Evolutionary conservation across 176 grass and related monocot genomes (phyloP).

Genomic region (Puya raimondii): DNA sequence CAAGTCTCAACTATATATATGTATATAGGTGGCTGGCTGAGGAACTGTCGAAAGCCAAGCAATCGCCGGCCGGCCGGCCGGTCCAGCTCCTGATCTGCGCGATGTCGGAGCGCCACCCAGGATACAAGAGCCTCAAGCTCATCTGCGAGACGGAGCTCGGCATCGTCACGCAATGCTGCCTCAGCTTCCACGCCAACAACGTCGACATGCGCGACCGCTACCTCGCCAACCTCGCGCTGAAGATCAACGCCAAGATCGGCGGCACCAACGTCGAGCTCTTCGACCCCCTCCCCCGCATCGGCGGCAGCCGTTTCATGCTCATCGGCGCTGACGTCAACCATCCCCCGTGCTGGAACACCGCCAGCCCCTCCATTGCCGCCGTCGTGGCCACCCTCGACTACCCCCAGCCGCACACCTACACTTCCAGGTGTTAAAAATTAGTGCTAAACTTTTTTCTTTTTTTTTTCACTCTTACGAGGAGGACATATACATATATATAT

Average conservation of each 20-base stretch:
- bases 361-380: constrained; percentile 45
- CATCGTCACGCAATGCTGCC: constrained; percentile 43
- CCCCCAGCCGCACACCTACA: constrained; percentile 6
- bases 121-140: constrained; percentile 51
- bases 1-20: too few species aligned
- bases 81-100: constrained; percentile 47
- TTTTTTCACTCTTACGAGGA: constrained; percentile 26
- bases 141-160: constrained; percentile 48
- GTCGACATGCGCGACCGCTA: constrained; percentile 5
- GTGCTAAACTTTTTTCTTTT: too few species aligned
- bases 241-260: constrained; percentile 58
- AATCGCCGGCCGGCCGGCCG: constrained; percentile 3
- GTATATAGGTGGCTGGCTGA: not conserved
- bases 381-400: constrained; percentile 38
- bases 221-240: constrained; percentile 40
- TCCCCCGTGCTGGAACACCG: constrained; percentile 27
- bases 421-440: too few species aligned
- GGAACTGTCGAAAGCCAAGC: constrained; percentile 27
- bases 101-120: constrained; percentile 34
- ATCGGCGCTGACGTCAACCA: constrained; percentile 61
- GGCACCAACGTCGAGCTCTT: constrained; percentile 44
- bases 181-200: constrained; percentile 28
- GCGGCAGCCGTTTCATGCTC: constrained; percentile 36
- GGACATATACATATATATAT: not conserved
- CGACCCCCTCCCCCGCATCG: constrained; percentile 26